Percentiles rank a stretch among this genome's conserved stretches.
phyloP scores from a whole-genome alignment of 805 yeast species.

The Ogataea parapolymorpha region DNA sequence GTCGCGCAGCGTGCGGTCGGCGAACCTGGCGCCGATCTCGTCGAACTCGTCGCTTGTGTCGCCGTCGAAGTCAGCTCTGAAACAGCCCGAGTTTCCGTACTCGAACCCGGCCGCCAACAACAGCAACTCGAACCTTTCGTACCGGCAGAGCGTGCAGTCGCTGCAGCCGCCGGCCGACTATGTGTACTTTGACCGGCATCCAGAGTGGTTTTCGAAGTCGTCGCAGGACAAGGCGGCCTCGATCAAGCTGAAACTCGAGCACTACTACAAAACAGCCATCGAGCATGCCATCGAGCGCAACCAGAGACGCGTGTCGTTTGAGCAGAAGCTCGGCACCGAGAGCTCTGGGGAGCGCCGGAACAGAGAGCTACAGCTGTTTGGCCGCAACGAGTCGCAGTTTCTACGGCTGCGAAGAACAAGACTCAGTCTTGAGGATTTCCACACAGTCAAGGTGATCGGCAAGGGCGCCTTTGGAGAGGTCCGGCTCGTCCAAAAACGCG shows the following conservation, averaged over 20 bases:
- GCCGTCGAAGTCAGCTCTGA: slow-evolving; percentile 22
- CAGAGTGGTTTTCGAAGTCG: slow-evolving; percentile 66
- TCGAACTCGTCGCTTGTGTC: slow-evolving; percentile 30
- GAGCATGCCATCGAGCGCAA: slow-evolving; percentile 93
- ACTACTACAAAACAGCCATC: slow-evolving; percentile 80
- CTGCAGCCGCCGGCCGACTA: slow-evolving; percentile 38
- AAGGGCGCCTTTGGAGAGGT: slow-evolving; percentile 99
- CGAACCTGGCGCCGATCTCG: slow-evolving; percentile 30
- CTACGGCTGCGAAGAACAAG: slow-evolving; percentile 82
- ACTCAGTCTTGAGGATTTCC: slow-evolving; percentile 77
- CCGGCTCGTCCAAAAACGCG: slow-evolving; percentile 86
- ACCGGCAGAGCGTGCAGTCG: slow-evolving; percentile 13
- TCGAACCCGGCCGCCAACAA: slow-evolving; percentile 25
- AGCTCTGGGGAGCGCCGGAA: slow-evolving; percentile 83
- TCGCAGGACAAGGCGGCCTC: slow-evolving; percentile 85
- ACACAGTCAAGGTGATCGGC: slow-evolving; percentile 85
- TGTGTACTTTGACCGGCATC: slow-evolving; percentile 77
- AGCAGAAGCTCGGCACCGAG: slow-evolving; percentile 64
- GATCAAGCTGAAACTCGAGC: slow-evolving; percentile 75
- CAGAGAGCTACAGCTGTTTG: slow-evolving; percentile 76
- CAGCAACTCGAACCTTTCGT: slow-evolving; percentile 28
- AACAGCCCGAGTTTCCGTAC: slow-evolving; percentile 21
- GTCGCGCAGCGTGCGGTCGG: slow-evolving; percentile 32
- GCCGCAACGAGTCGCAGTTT: slow-evolving; percentile 85
- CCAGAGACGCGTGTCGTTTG: slow-evolving; percentile 85